phyloP scores from a whole-genome alignment of 805 yeast genomes.

The Saturnispora sekii region DNA sequence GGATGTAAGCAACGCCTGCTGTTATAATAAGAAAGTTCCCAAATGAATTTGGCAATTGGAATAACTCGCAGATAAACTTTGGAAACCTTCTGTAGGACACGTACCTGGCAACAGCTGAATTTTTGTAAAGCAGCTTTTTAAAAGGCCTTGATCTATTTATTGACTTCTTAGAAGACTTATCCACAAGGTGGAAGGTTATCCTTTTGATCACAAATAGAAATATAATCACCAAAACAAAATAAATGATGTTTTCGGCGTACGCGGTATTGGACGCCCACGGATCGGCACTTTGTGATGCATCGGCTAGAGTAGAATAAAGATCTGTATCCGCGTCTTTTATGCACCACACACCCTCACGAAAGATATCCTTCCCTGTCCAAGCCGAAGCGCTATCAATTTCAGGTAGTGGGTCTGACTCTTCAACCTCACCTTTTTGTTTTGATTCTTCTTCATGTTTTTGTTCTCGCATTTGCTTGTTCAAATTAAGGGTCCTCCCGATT shows the following conservation, averaged over 20 bases:
- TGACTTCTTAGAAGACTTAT: constrained; percentile 8
- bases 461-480: no score
- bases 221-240: constrained; percentile 32
- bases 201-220: constrained; percentile 27
- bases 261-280: constrained; percentile 22
- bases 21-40: constrained; percentile 27
- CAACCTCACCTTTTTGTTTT: no score
- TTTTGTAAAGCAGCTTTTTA: constrained; percentile 13
- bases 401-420: no score
- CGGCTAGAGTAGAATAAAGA: constrained; percentile 17
- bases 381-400: no score
- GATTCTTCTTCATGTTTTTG: no score
- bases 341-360: constrained; percentile 14
- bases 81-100: constrained; percentile 28
- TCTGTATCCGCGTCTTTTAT: constrained; percentile 14
- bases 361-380: constrained; percentile 9
- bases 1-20: constrained; percentile 26
- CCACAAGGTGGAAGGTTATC: constrained; percentile 13
- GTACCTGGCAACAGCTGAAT: constrained; percentile 25
- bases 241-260: constrained; percentile 32
- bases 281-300: constrained; percentile 26
- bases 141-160: constrained; percentile 3
- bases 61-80: constrained; percentile 22
- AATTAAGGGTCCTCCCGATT: no score
- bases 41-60: constrained; percentile 31